Evolutionary conservation across 768 basidiomycete species (phyloP).

Genomic region (Termitomyces titanicus): DNA sequence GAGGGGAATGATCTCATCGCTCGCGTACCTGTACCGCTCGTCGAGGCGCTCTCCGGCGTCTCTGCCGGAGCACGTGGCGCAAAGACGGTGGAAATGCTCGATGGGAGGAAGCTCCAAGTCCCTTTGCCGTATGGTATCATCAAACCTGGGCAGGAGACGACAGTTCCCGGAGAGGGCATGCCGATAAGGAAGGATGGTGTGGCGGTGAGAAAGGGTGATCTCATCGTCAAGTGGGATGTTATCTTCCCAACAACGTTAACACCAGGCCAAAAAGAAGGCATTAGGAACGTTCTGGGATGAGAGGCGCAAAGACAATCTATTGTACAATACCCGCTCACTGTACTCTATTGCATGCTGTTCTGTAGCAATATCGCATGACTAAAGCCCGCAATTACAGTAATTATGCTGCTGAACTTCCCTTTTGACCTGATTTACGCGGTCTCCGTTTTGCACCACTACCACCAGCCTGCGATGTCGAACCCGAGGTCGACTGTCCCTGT

Average conservation of each 20-base stretch:
- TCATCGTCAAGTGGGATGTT: conserved; percentile 81
- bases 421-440: conserved; percentile 4
- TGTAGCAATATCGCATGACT: conserved; percentile 2
- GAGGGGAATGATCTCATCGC: conserved; percentile 79
- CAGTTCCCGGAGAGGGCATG: conserved; percentile 80
- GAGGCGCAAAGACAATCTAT: not conserved
- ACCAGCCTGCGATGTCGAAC: not conserved
- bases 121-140: conserved; percentile 63
- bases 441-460: not conserved
- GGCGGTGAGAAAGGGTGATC: conserved; percentile 73
- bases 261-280: conserved; percentile 72
- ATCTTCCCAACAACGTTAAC: conserved; percentile 79
- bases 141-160: conserved; percentile 74
- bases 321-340: not conserved
- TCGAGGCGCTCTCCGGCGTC: conserved; percentile 75
- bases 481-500: not conserved
- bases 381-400: not conserved
- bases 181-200: conserved; percentile 80
- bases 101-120: conserved; percentile 75
- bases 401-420: not conserved
- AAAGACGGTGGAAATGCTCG: conserved; percentile 67
- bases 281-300: conserved; percentile 62
- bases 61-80: conserved; percentile 27
- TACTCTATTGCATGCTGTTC: not conserved
- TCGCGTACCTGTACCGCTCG: conserved; percentile 62